Evolutionary conservation across 2,329 filamentous ascomycete genomes (phyloP), one percentile per base, ranked within the genome.

Genomic region (Apiospora kogelbergensis): DNA sequence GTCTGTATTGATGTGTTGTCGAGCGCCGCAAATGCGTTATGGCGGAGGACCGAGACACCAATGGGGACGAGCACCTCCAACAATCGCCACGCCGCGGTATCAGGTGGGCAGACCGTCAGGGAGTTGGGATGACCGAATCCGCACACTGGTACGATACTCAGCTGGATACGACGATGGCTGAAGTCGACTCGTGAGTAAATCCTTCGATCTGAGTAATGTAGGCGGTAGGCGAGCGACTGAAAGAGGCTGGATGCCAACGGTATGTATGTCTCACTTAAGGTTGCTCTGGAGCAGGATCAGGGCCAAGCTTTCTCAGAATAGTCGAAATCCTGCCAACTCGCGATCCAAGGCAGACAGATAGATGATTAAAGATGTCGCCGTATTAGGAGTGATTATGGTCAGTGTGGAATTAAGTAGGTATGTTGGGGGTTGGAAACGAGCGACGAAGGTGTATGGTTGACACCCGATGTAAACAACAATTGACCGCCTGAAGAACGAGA

Each of bases 31-130:
- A 60, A 20, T 37, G 53, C 53, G 53, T 60, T 37, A n/a, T 37
- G 53, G 53, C 53, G 53, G 53, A 60, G 53, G 53, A 60, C 53
- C 53, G 53, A 60, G 53, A 60, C 53, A 60, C 53, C 9, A 11
- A 60, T 60, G 53, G 53, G 53, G 37, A 60, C 53, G 53, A 60
- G 53, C 53, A 60, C 53, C 53, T 60, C 53, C 53, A 60, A 60
- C 53, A 60, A 60, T 33, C 26, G 53, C 53, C 53, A 60, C 53
- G 30, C 53, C 53, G 53, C 53, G 30, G 53, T 60, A 60, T 33
- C 53, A 60, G 53, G 30, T 57, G 53, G 53, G 26, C 53, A 30
- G 30, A 37, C 13, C 30, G 53, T 7, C 15, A 60, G 30, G 30
- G 9, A 60, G 26, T 60, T 60, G 53, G 26, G 53, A 60, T 37